Conservation (phyloP, 75 land plant species). For the Larix kaempferi region DNA sequence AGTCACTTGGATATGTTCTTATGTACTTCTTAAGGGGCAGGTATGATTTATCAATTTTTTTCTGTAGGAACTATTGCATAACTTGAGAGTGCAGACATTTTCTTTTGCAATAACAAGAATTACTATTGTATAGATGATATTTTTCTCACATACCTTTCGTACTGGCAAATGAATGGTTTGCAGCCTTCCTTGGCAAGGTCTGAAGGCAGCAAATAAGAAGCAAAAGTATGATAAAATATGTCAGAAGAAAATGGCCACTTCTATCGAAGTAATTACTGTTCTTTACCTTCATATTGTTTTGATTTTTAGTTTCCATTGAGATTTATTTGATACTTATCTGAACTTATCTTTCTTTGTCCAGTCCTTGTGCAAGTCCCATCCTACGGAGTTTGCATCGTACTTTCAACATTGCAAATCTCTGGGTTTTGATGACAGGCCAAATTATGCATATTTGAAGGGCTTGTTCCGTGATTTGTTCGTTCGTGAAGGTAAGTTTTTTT, state of each 20-base stretch:
- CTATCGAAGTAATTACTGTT: slow-evolving; percentile 70
- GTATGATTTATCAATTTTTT: slow-evolving; percentile 24
- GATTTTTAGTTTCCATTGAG: neutral
- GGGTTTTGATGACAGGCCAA: slow-evolving; percentile 82
- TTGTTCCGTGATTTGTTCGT: slow-evolving; percentile 67
- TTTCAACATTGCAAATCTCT: slow-evolving; percentile 74
- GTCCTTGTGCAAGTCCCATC: slow-evolving; percentile 81
- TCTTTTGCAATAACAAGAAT: neutral
- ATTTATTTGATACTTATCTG: neutral
- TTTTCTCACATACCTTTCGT: neutral
- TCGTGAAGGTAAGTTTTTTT: slow-evolving; percentile 57
- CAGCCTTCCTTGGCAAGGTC: slow-evolving; percentile 98
- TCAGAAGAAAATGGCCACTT: slow-evolving; percentile 92
- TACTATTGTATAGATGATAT: neutral
- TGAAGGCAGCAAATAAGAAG: slow-evolving; percentile 96
- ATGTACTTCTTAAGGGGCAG: slow-evolving; percentile 94
- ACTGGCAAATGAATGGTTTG: slow-evolving; percentile 15
- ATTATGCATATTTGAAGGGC: slow-evolving; percentile 80
- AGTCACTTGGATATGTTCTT: slow-evolving; percentile 95
- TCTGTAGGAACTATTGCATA: neutral
- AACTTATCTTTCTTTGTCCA: slow-evolving; percentile 12
- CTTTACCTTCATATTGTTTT: neutral
- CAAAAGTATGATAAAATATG: slow-evolving; percentile 97
- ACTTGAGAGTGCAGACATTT: neutral
- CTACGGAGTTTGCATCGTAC: slow-evolving; percentile 84